Evolutionary conservation across 371 early-diverging fungal species (phyloP), one percentile per base, ranked within the genome.

Genomic region (Actinomucor elegans): DNA sequence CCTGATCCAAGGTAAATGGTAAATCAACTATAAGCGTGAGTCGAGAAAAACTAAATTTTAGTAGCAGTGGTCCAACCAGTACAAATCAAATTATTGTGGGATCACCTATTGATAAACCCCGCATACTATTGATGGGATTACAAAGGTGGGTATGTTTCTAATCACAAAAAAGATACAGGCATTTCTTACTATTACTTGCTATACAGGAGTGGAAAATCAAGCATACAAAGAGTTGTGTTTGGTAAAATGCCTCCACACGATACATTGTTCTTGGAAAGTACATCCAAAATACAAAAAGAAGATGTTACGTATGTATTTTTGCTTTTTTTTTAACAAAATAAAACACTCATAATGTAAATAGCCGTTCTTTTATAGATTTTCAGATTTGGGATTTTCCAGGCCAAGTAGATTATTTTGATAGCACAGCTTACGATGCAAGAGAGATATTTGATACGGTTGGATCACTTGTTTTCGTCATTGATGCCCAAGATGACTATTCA

Each of bases 341-440:
- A 21, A 20, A 3, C 17, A 17, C 17, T 35, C 33, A 41, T 15
- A 31, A 4, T 33, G n/a, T 48, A 32, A 9, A n/a, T 55, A 63
- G 59, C 27, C 89, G 89, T 3, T 89, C 91, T 14, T 93, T 92
- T 60, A 86, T 90, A 41, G 90, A 91, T 52, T 90, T 92, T 66
- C 84, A 89, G 49, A 83, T 96, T 3, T 94, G 93, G 90, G 97
- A 97, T 61, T 94, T 91, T 56, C 97, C 97, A 1, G 95, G 94
- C 3, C 87, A 92, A 42, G 79, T 91, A 55, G 91, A 95, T 72
- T 85, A 84, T 55, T 82, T 86, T 49, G 92, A 94, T 57, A 74
- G 79, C 20, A 34, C 42, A 21, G 63, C 84, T 7, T 85, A 86
- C 53, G 85, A 88, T 57, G 71, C 86, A 3, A 75, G 81, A 41